phyloP scores from a whole-genome alignment of 2,329 filamentous ascomycete genomes.

The Penicillium brasilianum region DNA sequence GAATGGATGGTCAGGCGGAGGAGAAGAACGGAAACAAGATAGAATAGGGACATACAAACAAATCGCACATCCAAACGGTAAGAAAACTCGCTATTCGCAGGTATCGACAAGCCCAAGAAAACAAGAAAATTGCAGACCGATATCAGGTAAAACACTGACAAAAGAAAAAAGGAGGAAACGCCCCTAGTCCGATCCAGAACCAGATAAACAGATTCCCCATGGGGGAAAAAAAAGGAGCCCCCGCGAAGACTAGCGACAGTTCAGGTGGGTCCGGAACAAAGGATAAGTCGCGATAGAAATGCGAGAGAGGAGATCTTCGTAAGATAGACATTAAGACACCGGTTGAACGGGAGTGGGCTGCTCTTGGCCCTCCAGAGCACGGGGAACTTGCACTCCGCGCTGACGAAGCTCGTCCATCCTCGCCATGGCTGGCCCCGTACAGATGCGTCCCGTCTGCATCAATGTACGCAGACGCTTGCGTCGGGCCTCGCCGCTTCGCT shows the following conservation, averaged over 20 bases:
- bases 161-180: neutral
- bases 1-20: neutral
- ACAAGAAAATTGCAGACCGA: neutral
- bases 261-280: neutral
- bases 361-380: slow-evolving; percentile 34
- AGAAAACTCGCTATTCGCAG: slow-evolving; percentile 9
- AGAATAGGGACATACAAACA: neutral
- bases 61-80: neutral
- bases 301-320: slow-evolving; percentile 1
- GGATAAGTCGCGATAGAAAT: slow-evolving; percentile 3
- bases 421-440: slow-evolving; percentile 45
- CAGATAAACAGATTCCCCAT: neutral
- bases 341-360: slow-evolving; percentile 37
- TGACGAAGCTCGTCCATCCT: slow-evolving; percentile 43
- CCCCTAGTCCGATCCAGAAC: neutral
- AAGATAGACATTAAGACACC: slow-evolving; percentile 34
- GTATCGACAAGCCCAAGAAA: slow-evolving; percentile 3
- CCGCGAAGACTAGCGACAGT: neutral
- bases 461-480: slow-evolving; percentile 56
- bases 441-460: slow-evolving; percentile 50
- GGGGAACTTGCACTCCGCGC: slow-evolving; percentile 37
- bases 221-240: neutral
- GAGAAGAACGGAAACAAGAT: neutral
- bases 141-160: neutral
- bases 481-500: slow-evolving; percentile 53